These are phyloP conservation scores for Chytriomyces hyalinus DNA, from an alignment of 192 early-diverging fungal species.

Conservation along the genomic window DNA sequence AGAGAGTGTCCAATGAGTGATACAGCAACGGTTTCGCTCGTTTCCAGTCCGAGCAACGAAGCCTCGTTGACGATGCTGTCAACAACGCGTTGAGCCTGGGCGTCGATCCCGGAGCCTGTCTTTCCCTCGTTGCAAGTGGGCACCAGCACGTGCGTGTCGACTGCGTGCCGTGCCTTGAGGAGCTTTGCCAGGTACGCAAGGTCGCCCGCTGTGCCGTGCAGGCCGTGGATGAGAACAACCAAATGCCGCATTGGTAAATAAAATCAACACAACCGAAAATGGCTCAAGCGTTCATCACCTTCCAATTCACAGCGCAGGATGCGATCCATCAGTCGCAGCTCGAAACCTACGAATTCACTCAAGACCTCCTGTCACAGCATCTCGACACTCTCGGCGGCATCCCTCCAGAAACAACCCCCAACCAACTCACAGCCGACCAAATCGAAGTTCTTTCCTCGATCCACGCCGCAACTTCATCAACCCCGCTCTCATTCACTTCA, in stretches of 20 bases:
- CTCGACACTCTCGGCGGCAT: background rate
- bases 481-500: slow-evolving; percentile 11
- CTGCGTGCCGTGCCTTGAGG: background rate
- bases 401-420: background rate
- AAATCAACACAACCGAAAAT: no score
- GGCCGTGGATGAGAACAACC: slow-evolving; percentile 20
- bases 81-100: slow-evolving; percentile 4
- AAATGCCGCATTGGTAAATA: background rate
- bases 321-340: background rate
- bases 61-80: background rate
- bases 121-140: slow-evolving; percentile 15
- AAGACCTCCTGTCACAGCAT: background rate
- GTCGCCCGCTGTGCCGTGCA: slow-evolving; percentile 7
- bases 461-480: background rate
- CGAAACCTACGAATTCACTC: background rate
- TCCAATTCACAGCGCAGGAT: background rate
- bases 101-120: background rate
- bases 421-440: background rate
- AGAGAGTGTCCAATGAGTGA: slow-evolving; percentile 11
- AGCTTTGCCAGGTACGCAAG: background rate
- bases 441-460: slow-evolving; percentile 12
- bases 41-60: background rate
- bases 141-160: background rate
- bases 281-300: slow-evolving; percentile 1
- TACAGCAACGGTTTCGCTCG: background rate